A percentile compares a stretch with the other conserved stretches of the same genome.
These are phyloP conservation scores for Cladosporium sp. DNA, from an alignment of 2,329 filamentous ascomycete species.

Conservation along the genomic window DNA sequence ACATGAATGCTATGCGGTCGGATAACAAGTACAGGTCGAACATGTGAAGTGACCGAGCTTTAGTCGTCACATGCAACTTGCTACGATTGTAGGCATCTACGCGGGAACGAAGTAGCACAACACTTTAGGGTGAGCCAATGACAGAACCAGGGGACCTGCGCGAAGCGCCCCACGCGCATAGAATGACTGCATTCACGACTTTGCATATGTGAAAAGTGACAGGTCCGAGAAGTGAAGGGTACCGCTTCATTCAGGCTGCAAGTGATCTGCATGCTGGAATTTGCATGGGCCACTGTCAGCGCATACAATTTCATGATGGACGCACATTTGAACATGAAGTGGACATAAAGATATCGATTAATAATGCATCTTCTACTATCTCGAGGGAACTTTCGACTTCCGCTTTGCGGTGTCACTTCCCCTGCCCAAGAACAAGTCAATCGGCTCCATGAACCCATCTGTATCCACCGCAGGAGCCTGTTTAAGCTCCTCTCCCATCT, in stretches of 20 bases:
- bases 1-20: too few species aligned
- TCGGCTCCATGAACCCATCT: slow-evolving; percentile 33
- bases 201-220: slow-evolving; percentile 1
- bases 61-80: not conserved
- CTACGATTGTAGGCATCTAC: not conserved
- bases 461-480: slow-evolving; percentile 8
- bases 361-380: too few species aligned
- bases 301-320: too few species aligned
- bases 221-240: slow-evolving; percentile 1
- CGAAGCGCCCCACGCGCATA: not conserved
- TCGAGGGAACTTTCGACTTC: not conserved
- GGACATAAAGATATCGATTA: too few species aligned
- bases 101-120: not conserved
- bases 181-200: not conserved
- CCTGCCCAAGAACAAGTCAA: slow-evolving; percentile 34
- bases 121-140: not conserved
- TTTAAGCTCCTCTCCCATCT: not conserved
- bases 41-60: too few species aligned
- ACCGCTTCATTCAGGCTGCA: not conserved
- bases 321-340: too few species aligned
- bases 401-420: not conserved
- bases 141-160: not conserved
- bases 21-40: too few species aligned
- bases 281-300: too few species aligned
- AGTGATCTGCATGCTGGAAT: too few species aligned